Evolutionary conservation across 805 yeast species (phyloP).

Genomic region (Clavispora fructus): DNA sequence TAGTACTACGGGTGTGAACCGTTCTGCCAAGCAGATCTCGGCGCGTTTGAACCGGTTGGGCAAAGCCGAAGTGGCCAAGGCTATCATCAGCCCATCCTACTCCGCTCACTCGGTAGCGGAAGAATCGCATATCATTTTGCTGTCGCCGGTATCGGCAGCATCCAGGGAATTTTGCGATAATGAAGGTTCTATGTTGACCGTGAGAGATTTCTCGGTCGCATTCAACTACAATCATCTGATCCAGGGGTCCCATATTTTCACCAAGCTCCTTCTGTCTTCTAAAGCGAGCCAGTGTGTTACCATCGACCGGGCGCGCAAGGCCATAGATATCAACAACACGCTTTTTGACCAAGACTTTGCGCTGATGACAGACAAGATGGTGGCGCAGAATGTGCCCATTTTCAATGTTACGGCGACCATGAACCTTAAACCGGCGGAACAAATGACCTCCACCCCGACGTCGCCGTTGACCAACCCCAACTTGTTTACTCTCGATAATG

Average conservation of each 20-base stretch:
- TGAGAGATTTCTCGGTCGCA: constrained; percentile 8
- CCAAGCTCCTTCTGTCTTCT: constrained; percentile 1
- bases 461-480: constrained; percentile 12
- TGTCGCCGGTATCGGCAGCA: not conserved
- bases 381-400: constrained; percentile 6
- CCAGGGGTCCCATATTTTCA: constrained; percentile 7
- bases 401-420: constrained; percentile 7
- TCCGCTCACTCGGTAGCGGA: not conserved
- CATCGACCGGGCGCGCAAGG: not conserved
- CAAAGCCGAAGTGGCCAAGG: not conserved
- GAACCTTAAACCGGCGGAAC: constrained; percentile 4
- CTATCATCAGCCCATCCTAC: not conserved
- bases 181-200: not conserved
- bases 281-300: not conserved
- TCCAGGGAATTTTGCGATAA: not conserved
- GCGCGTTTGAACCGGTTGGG: constrained; percentile 10
- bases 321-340: constrained; percentile 3
- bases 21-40: constrained; percentile 34
- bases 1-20: constrained; percentile 29
- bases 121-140: not conserved
- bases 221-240: constrained; percentile 7
- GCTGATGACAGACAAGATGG: constrained; percentile 2
- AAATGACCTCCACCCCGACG: constrained; percentile 8
- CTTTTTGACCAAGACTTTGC: constrained; percentile 5
- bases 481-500: constrained; percentile 10